phyloP scores from a whole-genome alignment of 2,329 filamentous ascomycete genomes.

The Didymella arachidicola region DNA sequence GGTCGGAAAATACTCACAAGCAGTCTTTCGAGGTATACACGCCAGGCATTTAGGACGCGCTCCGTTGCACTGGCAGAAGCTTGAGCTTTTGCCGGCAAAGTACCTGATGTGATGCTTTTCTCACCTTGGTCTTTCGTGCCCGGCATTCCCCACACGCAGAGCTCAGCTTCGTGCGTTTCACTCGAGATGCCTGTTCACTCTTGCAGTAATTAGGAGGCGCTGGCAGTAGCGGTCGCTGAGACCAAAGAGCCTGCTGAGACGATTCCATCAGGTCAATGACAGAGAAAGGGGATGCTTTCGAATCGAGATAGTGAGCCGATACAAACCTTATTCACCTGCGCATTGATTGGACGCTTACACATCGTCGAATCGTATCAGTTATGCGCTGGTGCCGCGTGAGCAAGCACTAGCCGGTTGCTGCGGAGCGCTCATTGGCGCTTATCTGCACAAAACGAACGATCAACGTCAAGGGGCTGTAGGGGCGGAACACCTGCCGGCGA shows the following conservation, averaged over 20 bases:
- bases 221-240: constrained; percentile 2
- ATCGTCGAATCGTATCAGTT: neutral
- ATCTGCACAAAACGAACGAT: neutral
- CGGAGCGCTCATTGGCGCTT: neutral
- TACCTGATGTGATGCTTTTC: neutral
- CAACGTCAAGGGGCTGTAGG: neutral
- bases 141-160: constrained; percentile 5
- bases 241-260: neutral
- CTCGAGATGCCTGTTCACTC: neutral
- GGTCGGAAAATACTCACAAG: constrained; percentile 2
- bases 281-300: neutral
- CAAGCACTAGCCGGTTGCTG: neutral
- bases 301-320: neutral
- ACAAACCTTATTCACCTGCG: neutral
- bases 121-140: constrained; percentile 6
- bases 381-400: neutral
- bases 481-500: neutral
- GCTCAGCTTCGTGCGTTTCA: constrained; percentile 1
- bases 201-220: neutral
- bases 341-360: neutral
- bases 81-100: neutral
- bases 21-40: constrained; percentile 1
- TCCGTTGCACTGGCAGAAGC: neutral
- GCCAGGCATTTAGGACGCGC: constrained; percentile 6
- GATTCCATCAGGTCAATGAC: neutral